Base-by-base conservation (phyloP, 768 basidiomycete genomes). In the Suillus fuscotomentosus region DNA sequence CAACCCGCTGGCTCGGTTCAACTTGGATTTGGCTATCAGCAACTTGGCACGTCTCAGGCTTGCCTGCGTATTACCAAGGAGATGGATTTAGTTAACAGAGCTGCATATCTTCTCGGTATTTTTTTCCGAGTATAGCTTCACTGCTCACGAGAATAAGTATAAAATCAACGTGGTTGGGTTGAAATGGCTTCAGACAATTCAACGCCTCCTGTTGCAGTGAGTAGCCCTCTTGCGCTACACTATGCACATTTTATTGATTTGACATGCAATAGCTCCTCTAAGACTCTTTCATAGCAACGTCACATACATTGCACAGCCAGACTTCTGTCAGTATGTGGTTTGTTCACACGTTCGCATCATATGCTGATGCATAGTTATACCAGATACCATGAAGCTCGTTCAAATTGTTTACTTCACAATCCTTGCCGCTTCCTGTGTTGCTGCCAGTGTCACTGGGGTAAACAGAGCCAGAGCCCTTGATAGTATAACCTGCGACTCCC, bases 381-480 rank as follows among this genome's bases (percentile, higher is more conserved):
- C 10, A 53, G 51, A 53, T 31, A 31, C 31, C 17, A 53, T 53
- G 51, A 53, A 53, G 15, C 50, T 27, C 5, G 17, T 53, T 34
- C 27, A 17, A 11, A 11, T 53, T 1, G 1, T 31, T 31, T 53
- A 31, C 51, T 15, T 53, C 51, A 31, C 27, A 4, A 53, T 53
- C 68, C 63, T 85, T 56, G 60, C 72, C 53, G 73, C 82, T 63
- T 70, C 78, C 1, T 22, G 43, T 45, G 43, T 10, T 9, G 1
- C 2, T 13, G 5, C n/a, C 45, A 2, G 45, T 22, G n/a, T 4
- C 45, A 11, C n/a, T 47, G 39, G 39, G 13, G 39, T 31, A 5
- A 31, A 31, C 31, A 31, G 31, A 31, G 31, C 31, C 5, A 31
- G 3, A 5, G 5, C 31, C 38, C 38, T 1, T 39, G 11, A 10